phyloP scores from a whole-genome alignment of 2,329 filamentous ascomycete genomes.

The Colletotrichum tropicicola region DNA sequence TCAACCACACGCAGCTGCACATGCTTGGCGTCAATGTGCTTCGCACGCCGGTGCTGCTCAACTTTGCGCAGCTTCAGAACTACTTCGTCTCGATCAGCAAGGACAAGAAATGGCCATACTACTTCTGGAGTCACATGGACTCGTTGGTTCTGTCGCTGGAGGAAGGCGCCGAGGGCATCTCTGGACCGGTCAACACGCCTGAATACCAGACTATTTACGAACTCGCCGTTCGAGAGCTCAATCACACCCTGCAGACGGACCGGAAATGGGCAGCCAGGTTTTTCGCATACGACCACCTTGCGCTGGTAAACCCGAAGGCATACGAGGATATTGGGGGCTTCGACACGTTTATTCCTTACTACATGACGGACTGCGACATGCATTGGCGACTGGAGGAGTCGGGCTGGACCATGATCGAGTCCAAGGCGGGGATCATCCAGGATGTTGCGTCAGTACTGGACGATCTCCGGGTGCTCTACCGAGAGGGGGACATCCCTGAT shows the following conservation, averaged over 20 bases:
- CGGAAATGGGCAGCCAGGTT: constrained; percentile 60
- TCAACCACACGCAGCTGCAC: constrained; percentile 59
- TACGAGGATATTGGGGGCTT: constrained; percentile 61
- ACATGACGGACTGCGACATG: constrained; percentile 66
- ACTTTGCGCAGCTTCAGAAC: constrained; percentile 65
- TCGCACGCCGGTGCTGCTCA: constrained; percentile 59
- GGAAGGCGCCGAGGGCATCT: constrained; percentile 37
- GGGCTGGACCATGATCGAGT: constrained; percentile 50
- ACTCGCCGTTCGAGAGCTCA: constrained; percentile 46
- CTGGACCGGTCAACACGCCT: constrained; percentile 39
- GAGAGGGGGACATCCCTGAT: constrained; percentile 44
- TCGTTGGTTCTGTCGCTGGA: constrained; percentile 54
- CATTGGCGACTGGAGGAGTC: constrained; percentile 56
- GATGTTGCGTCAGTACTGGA: constrained; percentile 56
- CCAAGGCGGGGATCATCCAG: constrained; percentile 51
- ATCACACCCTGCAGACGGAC: constrained; percentile 40
- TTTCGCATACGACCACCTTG: constrained; percentile 67
- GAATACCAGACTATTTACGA: constrained; percentile 53
- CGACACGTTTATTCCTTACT: constrained; percentile 67
- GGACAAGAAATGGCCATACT: constrained; percentile 53
- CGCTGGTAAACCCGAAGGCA: constrained; percentile 62
- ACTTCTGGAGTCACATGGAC: constrained; percentile 67
- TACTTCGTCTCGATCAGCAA: constrained; percentile 58
- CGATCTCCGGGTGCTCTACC: constrained; percentile 55
- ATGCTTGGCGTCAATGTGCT: constrained; percentile 61